These are phyloP conservation scores for Penicillium janthinellum DNA, from an alignment of 2,329 filamentous ascomycete species.

Conservation along the genomic window DNA sequence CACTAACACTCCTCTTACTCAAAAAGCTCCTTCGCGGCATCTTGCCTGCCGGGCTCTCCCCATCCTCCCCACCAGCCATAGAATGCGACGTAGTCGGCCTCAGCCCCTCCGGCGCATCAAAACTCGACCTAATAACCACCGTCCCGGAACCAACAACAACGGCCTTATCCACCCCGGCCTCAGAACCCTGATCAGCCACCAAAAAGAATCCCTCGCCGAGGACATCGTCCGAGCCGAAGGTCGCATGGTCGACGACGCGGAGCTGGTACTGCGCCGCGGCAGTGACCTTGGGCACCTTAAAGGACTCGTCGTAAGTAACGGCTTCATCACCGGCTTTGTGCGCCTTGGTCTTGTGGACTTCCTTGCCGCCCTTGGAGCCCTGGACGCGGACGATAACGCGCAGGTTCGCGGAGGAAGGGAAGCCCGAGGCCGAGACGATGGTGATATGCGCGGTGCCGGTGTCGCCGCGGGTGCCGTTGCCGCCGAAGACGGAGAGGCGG, in stretches of 20 bases:
- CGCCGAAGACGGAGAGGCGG: constrained; percentile 52
- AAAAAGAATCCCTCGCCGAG: constrained; percentile 88
- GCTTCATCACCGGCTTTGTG: constrained; percentile 69
- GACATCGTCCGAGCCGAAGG: constrained; percentile 78
- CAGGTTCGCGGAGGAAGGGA: constrained; percentile 74
- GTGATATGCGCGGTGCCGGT: constrained; percentile 78
- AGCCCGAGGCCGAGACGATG: constrained; percentile 76
- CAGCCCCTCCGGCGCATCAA: constrained; percentile 48
- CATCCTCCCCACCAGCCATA: constrained; percentile 29
- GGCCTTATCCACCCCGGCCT: constrained; percentile 68
- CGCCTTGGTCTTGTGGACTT: constrained; percentile 89
- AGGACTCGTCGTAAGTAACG: constrained; percentile 67
- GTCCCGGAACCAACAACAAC: constrained; percentile 72
- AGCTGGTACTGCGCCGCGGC: constrained; percentile 86
- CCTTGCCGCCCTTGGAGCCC: constrained; percentile 68
- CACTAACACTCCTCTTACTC: constrained; percentile 45
- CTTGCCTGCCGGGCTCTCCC: constrained; percentile 45
- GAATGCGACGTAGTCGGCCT: constrained; percentile 43
- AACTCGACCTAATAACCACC: constrained; percentile 74
- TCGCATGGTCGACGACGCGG: constrained; percentile 80
- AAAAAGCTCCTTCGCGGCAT: constrained; percentile 49
- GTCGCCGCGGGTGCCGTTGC: constrained; percentile 55
- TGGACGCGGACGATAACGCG: constrained; percentile 73
- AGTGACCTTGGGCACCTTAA: constrained; percentile 70
- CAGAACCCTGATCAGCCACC: constrained; percentile 75